These are phyloP conservation scores for Gamarada debralockiae DNA, from an alignment of 495 filamentous ascomycete species.

Conservation along the genomic window DNA sequence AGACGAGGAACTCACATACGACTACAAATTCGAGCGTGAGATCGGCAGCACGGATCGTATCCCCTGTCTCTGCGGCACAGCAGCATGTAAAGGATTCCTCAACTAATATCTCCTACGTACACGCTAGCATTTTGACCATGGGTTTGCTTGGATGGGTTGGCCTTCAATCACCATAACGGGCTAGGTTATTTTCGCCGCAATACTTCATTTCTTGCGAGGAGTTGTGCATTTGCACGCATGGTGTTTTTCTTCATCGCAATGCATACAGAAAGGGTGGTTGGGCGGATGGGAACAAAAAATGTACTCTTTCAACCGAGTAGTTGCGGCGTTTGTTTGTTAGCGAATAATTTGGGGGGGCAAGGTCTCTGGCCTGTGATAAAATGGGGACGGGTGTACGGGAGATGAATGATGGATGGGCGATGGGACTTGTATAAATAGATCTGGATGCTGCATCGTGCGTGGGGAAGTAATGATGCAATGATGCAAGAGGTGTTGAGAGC, in stretches of 20 bases:
- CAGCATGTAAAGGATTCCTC: constrained; percentile 96
- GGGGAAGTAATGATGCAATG: not conserved
- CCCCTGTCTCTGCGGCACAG: constrained; percentile 92
- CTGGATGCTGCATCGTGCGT: not conserved
- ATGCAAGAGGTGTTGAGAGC: too few relatives aligned
- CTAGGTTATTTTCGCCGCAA: constrained; percentile 2
- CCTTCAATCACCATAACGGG: not conserved
- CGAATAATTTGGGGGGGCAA: not conserved
- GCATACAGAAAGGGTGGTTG: constrained; percentile 18
- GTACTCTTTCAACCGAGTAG: constrained; percentile 28
- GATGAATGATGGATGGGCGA: not conserved
- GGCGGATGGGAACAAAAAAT: constrained; percentile 15
- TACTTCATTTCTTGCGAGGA: constrained; percentile 9
- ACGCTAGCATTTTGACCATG: not conserved
- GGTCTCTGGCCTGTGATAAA: not conserved
- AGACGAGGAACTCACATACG: constrained; percentile 99
- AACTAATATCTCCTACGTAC: constrained; percentile 58
- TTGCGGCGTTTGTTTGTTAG: constrained; percentile 15
- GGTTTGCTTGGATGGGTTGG: not conserved
- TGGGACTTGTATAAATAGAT: constrained; percentile 15
- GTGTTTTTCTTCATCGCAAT: constrained; percentile 12
- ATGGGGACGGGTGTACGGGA: too few relatives aligned
- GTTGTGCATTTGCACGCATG: constrained; percentile 1
- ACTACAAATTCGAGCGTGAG: constrained; percentile 99
- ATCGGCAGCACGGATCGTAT: constrained; percentile 92